These are phyloP conservation scores for Vitellaria paradoxa DNA, from an alignment of 179 eudicot genomes.

Conservation along the genomic window DNA sequence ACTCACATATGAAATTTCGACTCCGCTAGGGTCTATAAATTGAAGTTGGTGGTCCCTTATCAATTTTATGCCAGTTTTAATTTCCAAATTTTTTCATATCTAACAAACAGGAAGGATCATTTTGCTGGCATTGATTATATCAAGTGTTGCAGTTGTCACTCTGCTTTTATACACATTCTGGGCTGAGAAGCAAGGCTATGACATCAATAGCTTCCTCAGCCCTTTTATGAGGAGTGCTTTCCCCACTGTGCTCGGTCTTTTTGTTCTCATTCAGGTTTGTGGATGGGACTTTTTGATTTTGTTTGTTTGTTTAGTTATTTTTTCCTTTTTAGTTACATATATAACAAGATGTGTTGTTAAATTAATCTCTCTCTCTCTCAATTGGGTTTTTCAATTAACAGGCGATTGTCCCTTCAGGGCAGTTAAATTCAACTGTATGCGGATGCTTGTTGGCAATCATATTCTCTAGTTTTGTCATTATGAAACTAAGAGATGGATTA, in stretches of 20 bases:
- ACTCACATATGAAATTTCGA: too few relatives aligned
- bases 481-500: constrained; percentile 60
- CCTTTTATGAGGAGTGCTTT: too few relatives aligned
- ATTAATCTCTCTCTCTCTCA: not conserved
- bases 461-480: constrained; percentile 52
- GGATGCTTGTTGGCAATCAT: constrained; percentile 49
- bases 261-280: too few relatives aligned
- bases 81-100: not conserved
- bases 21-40: too few relatives aligned
- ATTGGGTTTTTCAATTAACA: constrained; percentile 12
- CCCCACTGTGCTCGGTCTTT: too few relatives aligned
- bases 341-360: not conserved
- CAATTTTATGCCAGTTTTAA: not conserved
- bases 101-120: constrained; percentile 35
- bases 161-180: constrained; percentile 59
- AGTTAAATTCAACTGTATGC: constrained; percentile 31
- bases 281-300: too few relatives aligned
- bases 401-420: constrained; percentile 46
- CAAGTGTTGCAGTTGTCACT: constrained; percentile 40
- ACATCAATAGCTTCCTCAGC: too few relatives aligned
- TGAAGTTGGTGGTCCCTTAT: not conserved
- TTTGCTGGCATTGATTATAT: constrained; percentile 50
- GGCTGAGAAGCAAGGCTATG: too few relatives aligned
- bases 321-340: too few relatives aligned
- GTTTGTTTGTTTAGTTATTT: not conserved